Evolutionary conservation across 1,139 yeast species (phyloP).

Genomic region (Candida sp.): DNA sequence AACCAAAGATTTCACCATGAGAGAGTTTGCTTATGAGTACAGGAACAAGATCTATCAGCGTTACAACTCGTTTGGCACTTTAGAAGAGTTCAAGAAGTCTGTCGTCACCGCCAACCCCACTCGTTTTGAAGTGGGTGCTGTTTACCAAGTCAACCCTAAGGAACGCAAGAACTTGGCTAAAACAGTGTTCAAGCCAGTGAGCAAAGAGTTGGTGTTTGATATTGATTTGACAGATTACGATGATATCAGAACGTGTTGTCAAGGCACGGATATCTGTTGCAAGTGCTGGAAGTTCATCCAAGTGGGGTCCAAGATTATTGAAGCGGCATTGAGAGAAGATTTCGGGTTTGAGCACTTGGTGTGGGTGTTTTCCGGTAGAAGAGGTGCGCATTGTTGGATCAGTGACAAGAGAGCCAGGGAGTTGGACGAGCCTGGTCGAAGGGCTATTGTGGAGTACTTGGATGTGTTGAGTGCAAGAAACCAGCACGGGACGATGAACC

Average conservation of each 20-base stretch:
- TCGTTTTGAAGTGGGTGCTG: slow-evolving; percentile 96
- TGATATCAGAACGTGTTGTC: slow-evolving; percentile 91
- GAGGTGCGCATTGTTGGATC: slow-evolving; percentile 99
- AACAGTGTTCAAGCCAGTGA: slow-evolving; percentile 76
- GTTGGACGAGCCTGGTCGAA: slow-evolving; percentile 73
- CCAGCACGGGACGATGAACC: slow-evolving; percentile 38
- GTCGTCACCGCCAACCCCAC: slow-evolving; percentile 80
- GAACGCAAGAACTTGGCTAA: slow-evolving; percentile 84
- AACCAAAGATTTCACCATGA: slow-evolving; percentile 72
- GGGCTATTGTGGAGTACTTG: slow-evolving; percentile 82
- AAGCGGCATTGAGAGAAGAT: slow-evolving; percentile 75
- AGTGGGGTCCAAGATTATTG: slow-evolving; percentile 82
- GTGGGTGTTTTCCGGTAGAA: slow-evolving; percentile 98
- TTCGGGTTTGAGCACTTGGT: slow-evolving; percentile 87
- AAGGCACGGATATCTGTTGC: slow-evolving; percentile 80
- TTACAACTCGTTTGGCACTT: slow-evolving; percentile 73
- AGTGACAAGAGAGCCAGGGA: slow-evolving; percentile 83
- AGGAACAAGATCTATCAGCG: slow-evolving; percentile 88
- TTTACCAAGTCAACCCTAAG: slow-evolving; percentile 84
- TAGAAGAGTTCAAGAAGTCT: slow-evolving; percentile 76
- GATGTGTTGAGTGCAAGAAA: slow-evolving; percentile 69
- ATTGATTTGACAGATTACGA: slow-evolving; percentile 98
- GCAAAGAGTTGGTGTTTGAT: slow-evolving; percentile 93
- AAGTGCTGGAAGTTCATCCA: slow-evolving; percentile 96
- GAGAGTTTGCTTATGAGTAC: slow-evolving; percentile 94